A percentile compares a stretch with the other conserved stretches of the same genome.
phyloP scores from a whole-genome alignment of 768 basidiomycete species.

The Daedaleopsis sinensis region DNA sequence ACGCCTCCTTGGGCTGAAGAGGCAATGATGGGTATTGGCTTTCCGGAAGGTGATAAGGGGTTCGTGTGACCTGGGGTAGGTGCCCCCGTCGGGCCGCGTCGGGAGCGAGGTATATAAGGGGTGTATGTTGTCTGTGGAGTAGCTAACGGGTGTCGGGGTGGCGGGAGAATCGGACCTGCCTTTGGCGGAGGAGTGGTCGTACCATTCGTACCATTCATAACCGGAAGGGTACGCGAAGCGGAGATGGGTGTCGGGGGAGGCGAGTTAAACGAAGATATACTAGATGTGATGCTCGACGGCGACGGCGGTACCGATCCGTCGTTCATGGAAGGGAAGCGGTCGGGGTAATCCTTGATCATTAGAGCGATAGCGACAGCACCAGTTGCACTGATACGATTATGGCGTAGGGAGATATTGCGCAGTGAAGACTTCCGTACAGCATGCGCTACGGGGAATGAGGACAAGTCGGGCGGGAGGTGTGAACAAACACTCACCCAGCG shows the following conservation, averaged over 20 bases:
- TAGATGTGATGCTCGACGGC: constrained; percentile 28
- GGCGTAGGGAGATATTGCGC: constrained; percentile 86
- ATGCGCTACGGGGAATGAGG: constrained; percentile 54
- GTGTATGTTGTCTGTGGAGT: constrained; percentile 75
- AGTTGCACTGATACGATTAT: constrained; percentile 82
- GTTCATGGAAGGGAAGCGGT: constrained; percentile 51
- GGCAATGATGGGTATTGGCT: constrained; percentile 72
- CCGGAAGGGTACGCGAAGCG: constrained; percentile 29
- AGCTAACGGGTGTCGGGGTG: constrained; percentile 53
- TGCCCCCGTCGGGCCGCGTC: constrained; percentile 40
- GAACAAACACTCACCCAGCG: constrained; percentile 61
- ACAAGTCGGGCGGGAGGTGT: background rate
- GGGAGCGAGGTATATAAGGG: constrained; percentile 75
- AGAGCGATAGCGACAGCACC: constrained; percentile 92
- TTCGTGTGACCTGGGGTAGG: constrained; percentile 33
- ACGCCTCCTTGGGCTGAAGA: constrained; percentile 51
- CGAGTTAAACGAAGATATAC: constrained; percentile 28
- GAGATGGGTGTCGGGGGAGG: constrained; percentile 38
- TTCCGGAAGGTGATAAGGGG: constrained; percentile 43
- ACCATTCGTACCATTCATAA: constrained; percentile 29
- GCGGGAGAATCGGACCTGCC: constrained; percentile 46
- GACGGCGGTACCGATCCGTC: constrained; percentile 19
- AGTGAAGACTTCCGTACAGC: constrained; percentile 82
- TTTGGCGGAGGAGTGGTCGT: constrained; percentile 42
- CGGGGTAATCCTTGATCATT: constrained; percentile 97